phyloP scores from a whole-genome alignment of 2,329 filamentous ascomycete species.

The Calonectria leucothoes region DNA sequence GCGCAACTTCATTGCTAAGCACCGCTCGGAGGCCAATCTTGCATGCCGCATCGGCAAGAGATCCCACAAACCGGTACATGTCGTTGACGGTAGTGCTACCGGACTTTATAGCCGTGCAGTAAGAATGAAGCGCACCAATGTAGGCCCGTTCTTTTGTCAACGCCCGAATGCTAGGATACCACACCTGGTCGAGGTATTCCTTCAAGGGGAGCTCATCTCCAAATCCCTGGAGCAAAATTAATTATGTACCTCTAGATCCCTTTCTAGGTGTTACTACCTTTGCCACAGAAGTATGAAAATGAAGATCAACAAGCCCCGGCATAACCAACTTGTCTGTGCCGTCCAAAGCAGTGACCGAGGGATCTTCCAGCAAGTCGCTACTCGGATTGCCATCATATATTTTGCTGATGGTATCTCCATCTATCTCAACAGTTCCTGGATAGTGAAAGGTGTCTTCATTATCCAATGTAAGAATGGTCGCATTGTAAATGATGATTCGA shows the following conservation, averaged over 20 bases:
- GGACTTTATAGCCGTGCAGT: constrained; percentile 23
- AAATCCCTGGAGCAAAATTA: not conserved
- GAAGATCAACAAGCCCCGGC: constrained; percentile 14
- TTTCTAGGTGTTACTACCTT: not conserved
- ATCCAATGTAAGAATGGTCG: constrained; percentile 10
- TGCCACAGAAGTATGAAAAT: constrained; percentile 16
- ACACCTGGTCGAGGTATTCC: constrained; percentile 13
- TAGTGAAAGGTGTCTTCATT: constrained; percentile 7
- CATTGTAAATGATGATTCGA: constrained; percentile 15
- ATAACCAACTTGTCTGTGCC: constrained; percentile 18
- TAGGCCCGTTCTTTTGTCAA: constrained; percentile 13
- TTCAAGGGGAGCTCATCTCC: constrained; percentile 20
- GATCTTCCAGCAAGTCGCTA: not conserved
- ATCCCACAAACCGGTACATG: constrained; percentile 22
- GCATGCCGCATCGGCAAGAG: constrained; percentile 20
- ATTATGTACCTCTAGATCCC: not conserved
- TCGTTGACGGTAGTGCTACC: constrained; percentile 25
- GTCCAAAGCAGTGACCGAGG: not conserved
- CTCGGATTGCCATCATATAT: constrained; percentile 4
- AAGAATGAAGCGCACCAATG: constrained; percentile 20
- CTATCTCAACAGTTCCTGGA: constrained; percentile 12
- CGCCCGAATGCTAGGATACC: constrained; percentile 16
- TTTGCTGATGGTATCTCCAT: not conserved
- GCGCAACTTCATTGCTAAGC: constrained; percentile 22
- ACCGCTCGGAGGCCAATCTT: constrained; percentile 22